Base-by-base conservation (phyloP, 305 asterid genomes). In the Rubia peregrina region DNA sequence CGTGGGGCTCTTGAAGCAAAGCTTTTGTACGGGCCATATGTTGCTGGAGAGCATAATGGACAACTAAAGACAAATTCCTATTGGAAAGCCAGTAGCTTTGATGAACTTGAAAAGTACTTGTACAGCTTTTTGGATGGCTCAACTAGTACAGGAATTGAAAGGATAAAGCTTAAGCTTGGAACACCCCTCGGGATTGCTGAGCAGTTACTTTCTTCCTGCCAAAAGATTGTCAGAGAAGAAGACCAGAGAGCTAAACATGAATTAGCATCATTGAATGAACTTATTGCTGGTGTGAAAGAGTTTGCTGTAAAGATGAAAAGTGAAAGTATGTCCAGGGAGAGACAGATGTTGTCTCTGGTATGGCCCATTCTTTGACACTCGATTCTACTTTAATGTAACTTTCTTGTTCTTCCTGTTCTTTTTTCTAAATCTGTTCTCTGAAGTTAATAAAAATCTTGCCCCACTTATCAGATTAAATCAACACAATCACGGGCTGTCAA, bases 161-260 rank as follows among this genome's bases (percentile, higher is more conserved):
- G 99, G 80, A 87, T 95, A 83, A 87, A 84, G 86, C 94, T 95
- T 72, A 95, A 91, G 84, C 90, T 91, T 66, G 94, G 86, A 85
- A 91, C 99, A 16, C 99, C 99, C 21, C 88, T 90, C 73, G 78
- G 79, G 79, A 91, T 95, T 77, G 92, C 96, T 10, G 94, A 91
- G 76, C 87, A 77, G 77, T 78, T 95, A 40, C 88, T 89, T 76
- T 83, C 87, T 79, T 84, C 97, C 77, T 87, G 94, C 84, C 94
- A 85, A 75, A 88, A 82, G 77, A 82, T 85, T 75, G 88, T 84
- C 80, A 83, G 84, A 67, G 87, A 83, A 81, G 98, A 95, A 80
- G 76, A 69, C 75, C 89, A 82, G 78, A 86, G 82, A 76, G 95
- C 94, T 40, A 82, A 87, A 78, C 79, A 71, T 75, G 99, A 95